Evolutionary conservation across 495 filamentous ascomycete genomes (phyloP), one percentile per base, ranked within the genome.

Genomic region (Chaetomium tenue): DNA sequence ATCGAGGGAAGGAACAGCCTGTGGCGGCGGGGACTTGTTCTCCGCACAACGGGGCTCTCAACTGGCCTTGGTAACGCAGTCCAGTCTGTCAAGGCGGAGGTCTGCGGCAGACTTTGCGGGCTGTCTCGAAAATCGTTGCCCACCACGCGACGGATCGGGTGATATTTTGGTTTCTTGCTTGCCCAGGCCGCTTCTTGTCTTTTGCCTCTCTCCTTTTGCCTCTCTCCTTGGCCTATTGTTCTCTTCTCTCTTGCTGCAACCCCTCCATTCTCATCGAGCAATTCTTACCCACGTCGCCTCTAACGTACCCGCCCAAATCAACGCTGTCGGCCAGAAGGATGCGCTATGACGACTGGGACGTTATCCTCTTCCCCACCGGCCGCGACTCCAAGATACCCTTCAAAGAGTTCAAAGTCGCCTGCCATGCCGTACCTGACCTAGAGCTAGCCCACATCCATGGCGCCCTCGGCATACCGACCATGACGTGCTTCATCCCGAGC

Each of bases 361-460:
- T 93, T 58, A 86, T 95, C 56, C 79, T 96, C 61, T 94, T 95
- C 74, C 88, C 91, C 0, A 63, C 60, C 22, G 73, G 68, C 25
- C 73, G 72, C 58, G 78, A 82, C 65, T 71, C 70, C 54, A 79
- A 78, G 61, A 81, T 89, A 20, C 91, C 91, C 11, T 74, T 93
- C 50, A 91, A 93, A 72, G 92, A 96, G 72, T 96, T 94, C 84
- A 89, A 87, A 71, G 92, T 91, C 18, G 83, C 86, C 67, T 96
- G 91, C 75, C 89, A 87, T 75, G 89, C 89, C 20, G 83, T 87
- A 44, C 85, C 85, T 44, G 90, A 93, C 71, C 72, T 80, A 60
- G 80, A 82, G 66, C 76, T 82, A 50, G 68, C 73, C 40, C 75
- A 77, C 62, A 72, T 74, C 30, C 76, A 81, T 56, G 79, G 79